Conservation (phyloP, 768 basidiomycete species). For the Lactarius trivialis region DNA sequence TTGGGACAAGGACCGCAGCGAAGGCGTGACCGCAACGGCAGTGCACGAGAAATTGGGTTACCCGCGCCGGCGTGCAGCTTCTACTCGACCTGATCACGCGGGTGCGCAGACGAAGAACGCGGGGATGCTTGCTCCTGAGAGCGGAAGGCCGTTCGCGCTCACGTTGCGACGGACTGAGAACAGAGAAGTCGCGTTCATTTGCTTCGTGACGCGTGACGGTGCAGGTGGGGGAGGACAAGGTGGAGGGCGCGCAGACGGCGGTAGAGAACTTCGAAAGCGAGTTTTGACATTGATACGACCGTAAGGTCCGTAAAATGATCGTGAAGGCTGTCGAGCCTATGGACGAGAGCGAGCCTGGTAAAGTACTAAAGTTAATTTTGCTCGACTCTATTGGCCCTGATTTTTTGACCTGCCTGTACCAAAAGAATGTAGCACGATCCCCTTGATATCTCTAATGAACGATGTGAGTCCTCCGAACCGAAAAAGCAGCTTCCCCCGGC, state of each 20-base stretch:
- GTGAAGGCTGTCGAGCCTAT: no score
- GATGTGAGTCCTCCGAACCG: no score
- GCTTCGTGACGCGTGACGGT: constrained; percentile 45
- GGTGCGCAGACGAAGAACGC: constrained; percentile 46
- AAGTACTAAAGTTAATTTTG: no score
- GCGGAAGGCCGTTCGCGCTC: constrained; percentile 33
- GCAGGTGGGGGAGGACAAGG: constrained; percentile 27
- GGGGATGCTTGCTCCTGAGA: constrained; percentile 25
- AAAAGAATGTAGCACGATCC: no score
- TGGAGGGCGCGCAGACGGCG: constrained; percentile 23
- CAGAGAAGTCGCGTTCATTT: constrained; percentile 40
- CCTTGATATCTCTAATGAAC: no score
- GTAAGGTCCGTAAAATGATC: no score
- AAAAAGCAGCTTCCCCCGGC: no score
- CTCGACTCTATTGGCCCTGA: no score
- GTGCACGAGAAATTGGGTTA: constrained; percentile 61
- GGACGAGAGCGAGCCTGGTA: no score
- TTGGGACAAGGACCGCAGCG: constrained; percentile 53
- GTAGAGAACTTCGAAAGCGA: constrained; percentile 23
- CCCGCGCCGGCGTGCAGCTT: constrained; percentile 46
- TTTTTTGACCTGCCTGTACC: no score
- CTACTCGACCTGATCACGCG: constrained; percentile 50
- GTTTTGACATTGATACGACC: no score
- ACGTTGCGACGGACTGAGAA: constrained; percentile 27
- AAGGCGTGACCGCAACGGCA: constrained; percentile 45